Percentiles rank a stretch among this genome's conserved stretches.
Conservation (phyloP, 2,329 filamentous ascomycete genomes). For the Fusarium mundagurra region DNA sequence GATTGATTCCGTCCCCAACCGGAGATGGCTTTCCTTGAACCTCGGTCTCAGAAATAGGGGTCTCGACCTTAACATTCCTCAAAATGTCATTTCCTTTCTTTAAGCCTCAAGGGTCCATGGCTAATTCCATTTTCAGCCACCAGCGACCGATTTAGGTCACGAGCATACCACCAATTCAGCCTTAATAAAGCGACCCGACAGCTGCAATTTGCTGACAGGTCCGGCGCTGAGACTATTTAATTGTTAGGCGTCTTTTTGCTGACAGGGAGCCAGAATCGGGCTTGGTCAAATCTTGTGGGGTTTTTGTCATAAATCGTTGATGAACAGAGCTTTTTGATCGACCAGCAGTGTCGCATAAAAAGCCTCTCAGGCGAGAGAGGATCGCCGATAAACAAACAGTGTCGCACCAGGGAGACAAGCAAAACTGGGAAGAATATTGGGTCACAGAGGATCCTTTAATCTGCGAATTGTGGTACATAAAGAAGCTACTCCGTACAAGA, state of each 20-base stretch:
- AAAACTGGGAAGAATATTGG: conserved; percentile 29
- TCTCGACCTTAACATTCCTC: neutral
- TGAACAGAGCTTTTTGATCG: conserved; percentile 13
- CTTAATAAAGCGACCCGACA: conserved; percentile 5
- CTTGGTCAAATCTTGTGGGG: neutral
- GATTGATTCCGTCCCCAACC: neutral
- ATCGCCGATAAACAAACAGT: conserved; percentile 20
- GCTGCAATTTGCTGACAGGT: neutral
- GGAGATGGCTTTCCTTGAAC: neutral
- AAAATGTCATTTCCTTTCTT: neutral
- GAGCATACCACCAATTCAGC: conserved; percentile 10
- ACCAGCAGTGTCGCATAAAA: conserved; percentile 15
- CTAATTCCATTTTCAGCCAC: neutral
- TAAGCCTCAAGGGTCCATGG: conserved; percentile 26
- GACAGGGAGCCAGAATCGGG: neutral
- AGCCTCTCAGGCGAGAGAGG: neutral
- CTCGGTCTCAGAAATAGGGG: neutral
- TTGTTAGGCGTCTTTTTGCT: neutral
- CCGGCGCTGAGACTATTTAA: neutral
- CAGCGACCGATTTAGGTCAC: neutral
- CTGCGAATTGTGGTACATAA: conserved; percentile 4
- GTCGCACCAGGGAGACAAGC: conserved; percentile 17
- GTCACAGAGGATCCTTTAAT: conserved; percentile 30
- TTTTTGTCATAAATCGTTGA: neutral
- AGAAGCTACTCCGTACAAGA: neutral